Evolutionary conservation across 805 yeast genomes (phyloP).

Genomic region (Suhomyces faveliae): DNA sequence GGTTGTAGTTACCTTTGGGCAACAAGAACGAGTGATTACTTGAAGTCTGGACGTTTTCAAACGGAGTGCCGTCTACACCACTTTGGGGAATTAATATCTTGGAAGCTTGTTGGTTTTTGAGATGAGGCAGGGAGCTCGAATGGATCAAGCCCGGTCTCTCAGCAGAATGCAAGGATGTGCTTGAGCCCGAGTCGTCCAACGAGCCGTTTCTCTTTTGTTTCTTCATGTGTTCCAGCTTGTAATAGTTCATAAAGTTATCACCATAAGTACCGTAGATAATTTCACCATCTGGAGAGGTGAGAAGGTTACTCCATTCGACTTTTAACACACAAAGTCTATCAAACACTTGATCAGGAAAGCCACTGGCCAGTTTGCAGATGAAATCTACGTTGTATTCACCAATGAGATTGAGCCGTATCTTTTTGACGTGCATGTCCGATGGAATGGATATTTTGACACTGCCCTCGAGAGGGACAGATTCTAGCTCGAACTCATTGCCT

Average conservation of each 20-base stretch:
- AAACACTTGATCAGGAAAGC: conserved; percentile 32
- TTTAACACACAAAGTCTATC: conserved; percentile 41
- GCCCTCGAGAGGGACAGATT: conserved; percentile 44
- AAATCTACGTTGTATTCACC: conserved; percentile 47
- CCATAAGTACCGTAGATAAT: conserved; percentile 44
- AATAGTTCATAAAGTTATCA: conserved; percentile 24
- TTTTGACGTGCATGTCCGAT: conserved; percentile 39
- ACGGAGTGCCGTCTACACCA: conserved; percentile 47
- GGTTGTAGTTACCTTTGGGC: conserved; percentile 52
- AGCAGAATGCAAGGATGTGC: not conserved
- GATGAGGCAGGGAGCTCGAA: conserved; percentile 31
- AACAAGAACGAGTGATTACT: conserved; percentile 37
- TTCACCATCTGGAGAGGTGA: conserved; percentile 38
- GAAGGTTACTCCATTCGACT: conserved; percentile 49
- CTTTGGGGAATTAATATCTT: conserved; percentile 23
- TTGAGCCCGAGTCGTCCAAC: conserved; percentile 1
- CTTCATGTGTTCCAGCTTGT: conserved; percentile 20
- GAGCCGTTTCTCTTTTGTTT: conserved; percentile 10
- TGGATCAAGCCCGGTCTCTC: conserved; percentile 27
- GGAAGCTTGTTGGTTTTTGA: conserved; percentile 11
- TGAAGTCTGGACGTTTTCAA: conserved; percentile 25
- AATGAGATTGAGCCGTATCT: conserved; percentile 35
- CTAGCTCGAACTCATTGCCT: conserved; percentile 47
- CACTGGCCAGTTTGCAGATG: conserved; percentile 30
- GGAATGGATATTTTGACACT: conserved; percentile 46